Conservation (phyloP, 345 rosid species). For the Boechera retrofracta region DNA sequence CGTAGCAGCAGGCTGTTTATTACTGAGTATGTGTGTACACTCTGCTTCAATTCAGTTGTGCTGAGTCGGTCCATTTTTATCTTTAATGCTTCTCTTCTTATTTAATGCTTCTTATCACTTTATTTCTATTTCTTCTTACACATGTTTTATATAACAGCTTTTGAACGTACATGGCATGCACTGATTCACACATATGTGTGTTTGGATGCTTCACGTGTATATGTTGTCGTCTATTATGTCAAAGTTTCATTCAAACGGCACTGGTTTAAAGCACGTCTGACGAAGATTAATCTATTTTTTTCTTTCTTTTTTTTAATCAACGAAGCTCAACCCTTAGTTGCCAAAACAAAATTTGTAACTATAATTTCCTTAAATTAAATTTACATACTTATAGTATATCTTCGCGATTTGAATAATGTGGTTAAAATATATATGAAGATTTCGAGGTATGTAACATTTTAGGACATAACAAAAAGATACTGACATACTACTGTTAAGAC, state of each 20-base stretch:
- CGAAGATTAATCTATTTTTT: background rate
- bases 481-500: slow-evolving; percentile 19
- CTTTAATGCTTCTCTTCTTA: background rate
- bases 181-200: slow-evolving; percentile 32
- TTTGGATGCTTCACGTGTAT: slow-evolving; percentile 35
- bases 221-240: background rate
- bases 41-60: slow-evolving; percentile 3
- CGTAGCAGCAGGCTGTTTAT: slow-evolving; percentile 30
- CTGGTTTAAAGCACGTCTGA: background rate
- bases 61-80: slow-evolving; percentile 32
- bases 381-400: background rate
- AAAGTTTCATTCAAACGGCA: slow-evolving; percentile 16
- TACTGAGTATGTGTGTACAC: slow-evolving; percentile 19
- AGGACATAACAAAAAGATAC: slow-evolving; percentile 37
- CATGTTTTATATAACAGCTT: slow-evolving; percentile 31
- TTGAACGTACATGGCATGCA: slow-evolving; percentile 43
- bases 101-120: slow-evolving; percentile 24
- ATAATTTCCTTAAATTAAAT: background rate
- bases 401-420: slow-evolving; percentile 7
- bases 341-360: background rate
- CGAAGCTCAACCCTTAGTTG: background rate
- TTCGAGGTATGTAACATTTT: slow-evolving; percentile 35
- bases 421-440: background rate
- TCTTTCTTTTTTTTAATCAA: background rate
- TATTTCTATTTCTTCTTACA: slow-evolving; percentile 26